These are phyloP conservation scores for Talinum fruticosum DNA, from an alignment of 148 eudicot genomes.

Conservation along the genomic window DNA sequence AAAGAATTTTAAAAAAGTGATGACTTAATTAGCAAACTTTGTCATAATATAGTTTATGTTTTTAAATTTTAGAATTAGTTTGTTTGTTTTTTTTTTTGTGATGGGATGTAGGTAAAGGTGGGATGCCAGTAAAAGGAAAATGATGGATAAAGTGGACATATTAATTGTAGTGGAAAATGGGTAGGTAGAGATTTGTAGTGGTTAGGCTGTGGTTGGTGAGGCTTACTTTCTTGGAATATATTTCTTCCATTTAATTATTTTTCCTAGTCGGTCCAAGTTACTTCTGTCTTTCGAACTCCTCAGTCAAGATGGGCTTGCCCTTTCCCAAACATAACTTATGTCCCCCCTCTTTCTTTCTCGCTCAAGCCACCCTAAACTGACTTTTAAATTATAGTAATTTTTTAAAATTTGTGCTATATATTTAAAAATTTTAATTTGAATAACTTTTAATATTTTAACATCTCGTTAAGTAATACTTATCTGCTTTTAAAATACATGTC, in stretches of 20 bases:
- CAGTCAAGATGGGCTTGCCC: background rate
- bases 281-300: background rate
- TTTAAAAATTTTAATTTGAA: no score
- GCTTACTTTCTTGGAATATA: slow-evolving; percentile 1
- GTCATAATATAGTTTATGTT: background rate
- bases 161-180: background rate
- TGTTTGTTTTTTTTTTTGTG: background rate
- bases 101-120: background rate
- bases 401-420: no score
- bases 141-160: background rate
- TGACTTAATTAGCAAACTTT: no score
- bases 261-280: background rate
- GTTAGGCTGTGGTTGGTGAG: slow-evolving; percentile 9
- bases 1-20: no score
- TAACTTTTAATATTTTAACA: no score
- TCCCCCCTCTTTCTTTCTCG: no score
- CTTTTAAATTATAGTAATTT: no score
- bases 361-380: no score
- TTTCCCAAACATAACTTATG: no score
- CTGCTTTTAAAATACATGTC: no score
- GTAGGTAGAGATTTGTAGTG: slow-evolving; percentile 8
- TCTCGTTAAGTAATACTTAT: no score
- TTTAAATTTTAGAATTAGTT: background rate
- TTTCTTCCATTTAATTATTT: background rate
- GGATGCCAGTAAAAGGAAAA: background rate